Percentiles rank a stretch among this genome's conserved stretches.
Conservation (phyloP, 1,284 basidiomycete genomes). For the Lentinula novae-zelandiae region DNA sequence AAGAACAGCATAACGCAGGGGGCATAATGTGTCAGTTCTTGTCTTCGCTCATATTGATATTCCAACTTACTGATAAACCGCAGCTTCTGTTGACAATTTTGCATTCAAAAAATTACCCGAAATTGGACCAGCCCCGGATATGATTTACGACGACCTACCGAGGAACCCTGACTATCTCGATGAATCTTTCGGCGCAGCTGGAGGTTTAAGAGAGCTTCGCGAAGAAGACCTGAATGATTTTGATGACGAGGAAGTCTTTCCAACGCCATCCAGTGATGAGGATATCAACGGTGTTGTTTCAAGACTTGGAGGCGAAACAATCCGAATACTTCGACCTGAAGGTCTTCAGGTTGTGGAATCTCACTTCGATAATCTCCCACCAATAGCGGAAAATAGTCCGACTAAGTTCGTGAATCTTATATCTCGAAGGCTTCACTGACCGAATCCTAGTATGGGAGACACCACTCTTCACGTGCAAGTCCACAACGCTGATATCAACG, state of each 20-base stretch:
- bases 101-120: conserved; percentile 78
- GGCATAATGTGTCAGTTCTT: conserved; percentile 34
- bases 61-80: conserved; percentile 8
- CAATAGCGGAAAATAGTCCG: conserved; percentile 43
- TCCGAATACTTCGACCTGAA: conserved; percentile 67
- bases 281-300: conserved; percentile 51
- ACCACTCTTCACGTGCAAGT: conserved; percentile 53
- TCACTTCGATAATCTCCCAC: conserved; percentile 67
- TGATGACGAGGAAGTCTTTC: conserved; percentile 36
- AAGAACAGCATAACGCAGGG: conserved; percentile 17
- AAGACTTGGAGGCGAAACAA: conserved; percentile 77
- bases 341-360: conserved; percentile 63
- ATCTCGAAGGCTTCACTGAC: neutral
- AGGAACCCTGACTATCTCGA: conserved; percentile 87
- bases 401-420: conserved; percentile 40
- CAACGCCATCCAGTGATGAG: conserved; percentile 21
- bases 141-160: conserved; percentile 90
- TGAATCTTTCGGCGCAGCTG: conserved; percentile 73
- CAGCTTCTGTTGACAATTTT: conserved; percentile 81
- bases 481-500: conserved; percentile 55
- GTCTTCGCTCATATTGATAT: neutral
- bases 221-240: conserved; percentile 73
- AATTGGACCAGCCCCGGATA: conserved; percentile 75
- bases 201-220: conserved; percentile 66
- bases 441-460: conserved; percentile 31